Evolutionary conservation across 352 stramenopile species (phyloP).

Genomic region (Globisporangium cylindrosporum): DNA sequence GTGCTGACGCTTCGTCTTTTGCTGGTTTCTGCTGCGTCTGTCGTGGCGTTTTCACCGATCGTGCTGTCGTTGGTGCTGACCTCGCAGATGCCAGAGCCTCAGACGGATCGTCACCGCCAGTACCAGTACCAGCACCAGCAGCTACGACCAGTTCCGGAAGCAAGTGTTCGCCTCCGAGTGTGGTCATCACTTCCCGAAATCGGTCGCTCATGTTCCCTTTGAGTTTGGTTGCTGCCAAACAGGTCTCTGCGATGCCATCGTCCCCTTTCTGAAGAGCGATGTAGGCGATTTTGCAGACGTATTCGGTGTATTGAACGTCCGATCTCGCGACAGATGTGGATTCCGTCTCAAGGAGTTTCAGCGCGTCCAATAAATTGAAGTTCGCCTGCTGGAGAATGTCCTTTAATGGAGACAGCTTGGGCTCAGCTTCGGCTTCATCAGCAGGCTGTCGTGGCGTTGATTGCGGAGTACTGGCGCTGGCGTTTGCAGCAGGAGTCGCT

Average conservation of each 20-base stretch:
- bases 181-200: slow-evolving; percentile 33
- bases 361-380: slow-evolving; percentile 26
- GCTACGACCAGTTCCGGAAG: slow-evolving; percentile 23
- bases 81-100: background rate
- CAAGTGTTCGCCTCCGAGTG: slow-evolving; percentile 29
- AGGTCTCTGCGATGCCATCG: slow-evolving; percentile 21
- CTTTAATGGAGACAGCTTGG: slow-evolving; percentile 27
- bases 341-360: slow-evolving; percentile 26
- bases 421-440: slow-evolving; percentile 1
- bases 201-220: slow-evolving; percentile 30
- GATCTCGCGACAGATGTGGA: background rate
- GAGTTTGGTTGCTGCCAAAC: slow-evolving; percentile 46
- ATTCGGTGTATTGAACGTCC: slow-evolving; percentile 29
- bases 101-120: background rate
- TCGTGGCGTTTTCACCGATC: slow-evolving; percentile 31
- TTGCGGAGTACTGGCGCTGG: slow-evolving; percentile 9
- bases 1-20: slow-evolving; percentile 3
- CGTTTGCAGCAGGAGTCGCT: slow-evolving; percentile 3
- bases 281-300: slow-evolving; percentile 33
- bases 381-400: slow-evolving; percentile 39
- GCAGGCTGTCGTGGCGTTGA: slow-evolving; percentile 9
- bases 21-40: slow-evolving; percentile 11
- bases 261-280: slow-evolving; percentile 19
- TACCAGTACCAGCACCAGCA: background rate
- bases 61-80: slow-evolving; percentile 27